Conservation (phyloP, 2,329 filamentous ascomycete genomes). For the Aspergillus carbonarius region DNA sequence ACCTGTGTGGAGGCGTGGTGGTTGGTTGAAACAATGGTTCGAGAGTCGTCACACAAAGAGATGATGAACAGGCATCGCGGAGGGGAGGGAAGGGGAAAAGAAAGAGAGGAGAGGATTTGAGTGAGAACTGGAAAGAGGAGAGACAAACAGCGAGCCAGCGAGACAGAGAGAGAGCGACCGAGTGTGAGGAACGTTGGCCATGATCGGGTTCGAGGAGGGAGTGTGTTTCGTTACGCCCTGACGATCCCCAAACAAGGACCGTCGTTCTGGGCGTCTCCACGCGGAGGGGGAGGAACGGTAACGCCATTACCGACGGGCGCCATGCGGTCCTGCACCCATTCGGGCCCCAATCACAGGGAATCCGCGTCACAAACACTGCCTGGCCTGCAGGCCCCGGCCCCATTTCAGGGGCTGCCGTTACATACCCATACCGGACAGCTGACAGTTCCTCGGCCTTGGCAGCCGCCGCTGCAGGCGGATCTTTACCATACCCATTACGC, state of each 20-base stretch:
- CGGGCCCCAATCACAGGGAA: neutral
- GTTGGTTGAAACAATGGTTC: neutral
- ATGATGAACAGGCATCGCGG: conserved; percentile 19
- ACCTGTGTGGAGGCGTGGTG: neutral
- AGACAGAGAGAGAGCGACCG: neutral
- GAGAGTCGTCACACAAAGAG: neutral
- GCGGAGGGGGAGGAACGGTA: conserved; percentile 4
- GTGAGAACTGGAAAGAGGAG: neutral
- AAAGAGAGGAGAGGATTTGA: conserved; percentile 1
- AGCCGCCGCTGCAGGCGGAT: neutral
- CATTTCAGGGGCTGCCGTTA: conserved; percentile 5
- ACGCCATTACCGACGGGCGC: conserved; percentile 5
- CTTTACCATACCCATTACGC: neutral
- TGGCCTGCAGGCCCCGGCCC: neutral
- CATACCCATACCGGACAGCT: neutral
- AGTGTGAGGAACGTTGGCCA: neutral
- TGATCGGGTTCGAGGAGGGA: conserved; percentile 8
- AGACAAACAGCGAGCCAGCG: neutral
- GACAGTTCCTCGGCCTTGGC: neutral
- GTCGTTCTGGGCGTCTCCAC: conserved; percentile 17
- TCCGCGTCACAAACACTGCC: neutral
- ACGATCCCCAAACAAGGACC: conserved; percentile 21
- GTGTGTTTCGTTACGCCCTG: conserved; percentile 16
- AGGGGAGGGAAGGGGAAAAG: neutral
- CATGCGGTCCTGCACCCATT: neutral